These are phyloP conservation scores for Rhodamnia rubescens DNA, from an alignment of 345 rosid species.

Conservation along the genomic window DNA sequence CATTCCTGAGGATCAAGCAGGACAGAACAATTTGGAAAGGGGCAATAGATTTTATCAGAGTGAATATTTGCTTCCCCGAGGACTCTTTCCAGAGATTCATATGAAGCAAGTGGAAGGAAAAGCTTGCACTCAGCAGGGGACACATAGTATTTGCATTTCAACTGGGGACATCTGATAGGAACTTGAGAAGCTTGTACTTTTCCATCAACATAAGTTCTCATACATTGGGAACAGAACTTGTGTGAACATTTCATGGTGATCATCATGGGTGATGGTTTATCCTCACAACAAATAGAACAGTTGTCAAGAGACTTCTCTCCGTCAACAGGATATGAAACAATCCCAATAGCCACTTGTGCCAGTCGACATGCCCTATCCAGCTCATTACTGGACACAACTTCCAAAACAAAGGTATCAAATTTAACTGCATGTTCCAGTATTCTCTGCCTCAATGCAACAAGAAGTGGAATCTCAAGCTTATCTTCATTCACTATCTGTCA, in stretches of 20 bases:
- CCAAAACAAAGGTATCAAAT: conserved; percentile 59
- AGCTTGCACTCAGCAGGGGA: conserved; percentile 49
- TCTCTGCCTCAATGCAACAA: conserved; percentile 69
- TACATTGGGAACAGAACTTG: conserved; percentile 90
- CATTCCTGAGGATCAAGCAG: conserved; percentile 68
- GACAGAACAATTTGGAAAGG: conserved; percentile 73
- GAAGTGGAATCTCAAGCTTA: conserved; percentile 49
- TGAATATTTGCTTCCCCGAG: conserved; percentile 54
- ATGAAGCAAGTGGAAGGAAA: conserved; percentile 62
- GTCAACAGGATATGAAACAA: conserved; percentile 35
- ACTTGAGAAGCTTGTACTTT: conserved; percentile 70
- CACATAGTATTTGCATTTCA: conserved; percentile 67
- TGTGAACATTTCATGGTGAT: conserved; percentile 70
- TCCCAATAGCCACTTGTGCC: conserved; percentile 77
- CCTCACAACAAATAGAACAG: conserved; percentile 89
- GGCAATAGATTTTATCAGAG: conserved; percentile 72
- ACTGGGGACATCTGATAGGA: conserved; percentile 85
- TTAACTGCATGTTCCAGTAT: conserved; percentile 46
- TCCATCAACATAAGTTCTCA: conserved; percentile 81
- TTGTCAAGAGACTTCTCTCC: conserved; percentile 36
- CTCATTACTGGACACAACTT: conserved; percentile 38
- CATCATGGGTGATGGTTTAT: conserved; percentile 70
- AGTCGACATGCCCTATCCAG: conserved; percentile 54
- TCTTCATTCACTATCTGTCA: conserved; percentile 55
- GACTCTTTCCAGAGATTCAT: conserved; percentile 44